Evolutionary conservation across 208 protist genomes (phyloP).

Genomic region (Crithidia sp.): DNA sequence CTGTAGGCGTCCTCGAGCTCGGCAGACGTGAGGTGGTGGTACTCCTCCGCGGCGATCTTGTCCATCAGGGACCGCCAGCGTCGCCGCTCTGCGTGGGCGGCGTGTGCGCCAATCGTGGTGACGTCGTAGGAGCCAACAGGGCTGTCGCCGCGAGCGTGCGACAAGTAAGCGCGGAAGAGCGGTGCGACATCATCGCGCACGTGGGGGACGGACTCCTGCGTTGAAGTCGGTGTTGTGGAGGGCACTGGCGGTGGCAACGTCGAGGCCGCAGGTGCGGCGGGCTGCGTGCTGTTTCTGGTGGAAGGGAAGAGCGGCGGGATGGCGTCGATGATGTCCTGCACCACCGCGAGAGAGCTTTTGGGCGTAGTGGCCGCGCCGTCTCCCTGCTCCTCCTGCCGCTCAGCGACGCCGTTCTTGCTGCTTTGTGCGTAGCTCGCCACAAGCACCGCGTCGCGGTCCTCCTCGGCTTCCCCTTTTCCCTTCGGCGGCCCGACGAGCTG

Average conservation of each 20-base stretch:
- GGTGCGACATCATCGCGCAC: conserved; percentile 50
- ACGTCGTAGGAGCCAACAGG: conserved; percentile 65
- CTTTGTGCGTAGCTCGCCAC: neutral
- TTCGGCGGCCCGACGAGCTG: neutral
- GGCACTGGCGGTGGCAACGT: neutral
- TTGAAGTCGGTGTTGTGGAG: neutral
- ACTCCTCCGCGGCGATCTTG: conserved; percentile 75
- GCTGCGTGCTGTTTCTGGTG: neutral
- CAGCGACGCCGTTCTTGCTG: neutral
- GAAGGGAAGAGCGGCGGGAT: conserved; percentile 37
- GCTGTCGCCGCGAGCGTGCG: conserved; percentile 60
- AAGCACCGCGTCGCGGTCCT: conserved; percentile 13
- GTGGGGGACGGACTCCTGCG: neutral
- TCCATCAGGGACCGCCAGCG: conserved; percentile 84
- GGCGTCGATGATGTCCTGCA: conserved; percentile 41
- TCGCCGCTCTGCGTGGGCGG: conserved; percentile 53
- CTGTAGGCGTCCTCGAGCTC: conserved; percentile 66
- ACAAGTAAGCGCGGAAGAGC: conserved; percentile 68
- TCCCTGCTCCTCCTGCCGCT: too few relatives aligned
- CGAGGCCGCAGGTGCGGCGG: neutral
- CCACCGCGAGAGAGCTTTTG: conserved; percentile 18
- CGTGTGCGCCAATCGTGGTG: conserved; percentile 48
- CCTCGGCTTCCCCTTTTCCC: neutral
- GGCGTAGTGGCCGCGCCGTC: neutral
- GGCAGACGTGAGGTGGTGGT: conserved; percentile 57